Conservation (phyloP, 805 yeast genomes). For the Wickerhamiella galacta region DNA sequence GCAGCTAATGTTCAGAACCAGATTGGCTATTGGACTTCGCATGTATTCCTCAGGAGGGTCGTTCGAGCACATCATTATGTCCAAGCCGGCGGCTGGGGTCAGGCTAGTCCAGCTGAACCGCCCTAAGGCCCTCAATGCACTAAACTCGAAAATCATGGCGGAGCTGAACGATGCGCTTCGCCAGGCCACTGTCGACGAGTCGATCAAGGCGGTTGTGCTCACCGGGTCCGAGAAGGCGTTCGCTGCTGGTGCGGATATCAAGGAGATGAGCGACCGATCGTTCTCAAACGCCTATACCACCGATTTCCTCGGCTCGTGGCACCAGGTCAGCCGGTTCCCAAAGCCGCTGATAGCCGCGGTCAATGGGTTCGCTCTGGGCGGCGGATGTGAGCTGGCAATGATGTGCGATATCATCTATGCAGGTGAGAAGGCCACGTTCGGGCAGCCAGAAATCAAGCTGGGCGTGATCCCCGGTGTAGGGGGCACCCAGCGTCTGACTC, state of each 20-base stretch:
- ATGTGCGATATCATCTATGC: conserved; percentile 35
- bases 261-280: conserved; percentile 29
- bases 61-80: conserved; percentile 25
- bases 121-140: conserved; percentile 31
- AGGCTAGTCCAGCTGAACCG: conserved; percentile 26
- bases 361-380: conserved; percentile 39
- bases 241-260: conserved; percentile 43
- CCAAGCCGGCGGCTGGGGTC: conserved; percentile 26
- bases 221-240: conserved; percentile 33
- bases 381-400: conserved; percentile 42
- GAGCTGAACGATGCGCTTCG: conserved; percentile 26
- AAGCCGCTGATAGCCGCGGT: conserved; percentile 41
- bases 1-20: conserved; percentile 1
- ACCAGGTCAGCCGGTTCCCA: conserved; percentile 23
- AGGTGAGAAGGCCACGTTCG: conserved; percentile 32
- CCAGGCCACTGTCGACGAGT: conserved; percentile 23
- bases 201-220: conserved; percentile 31
- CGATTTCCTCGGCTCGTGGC: conserved; percentile 27
- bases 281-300: conserved; percentile 23
- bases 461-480: conserved; percentile 39
- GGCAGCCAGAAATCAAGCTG: conserved; percentile 38
- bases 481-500: conserved; percentile 35
- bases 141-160: conserved; percentile 22
- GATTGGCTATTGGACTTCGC: conserved; percentile 5
- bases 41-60: conserved; percentile 13